phyloP scores from a whole-genome alignment of 176 grass and related monocot species.

The Hordeum vulgare region DNA sequence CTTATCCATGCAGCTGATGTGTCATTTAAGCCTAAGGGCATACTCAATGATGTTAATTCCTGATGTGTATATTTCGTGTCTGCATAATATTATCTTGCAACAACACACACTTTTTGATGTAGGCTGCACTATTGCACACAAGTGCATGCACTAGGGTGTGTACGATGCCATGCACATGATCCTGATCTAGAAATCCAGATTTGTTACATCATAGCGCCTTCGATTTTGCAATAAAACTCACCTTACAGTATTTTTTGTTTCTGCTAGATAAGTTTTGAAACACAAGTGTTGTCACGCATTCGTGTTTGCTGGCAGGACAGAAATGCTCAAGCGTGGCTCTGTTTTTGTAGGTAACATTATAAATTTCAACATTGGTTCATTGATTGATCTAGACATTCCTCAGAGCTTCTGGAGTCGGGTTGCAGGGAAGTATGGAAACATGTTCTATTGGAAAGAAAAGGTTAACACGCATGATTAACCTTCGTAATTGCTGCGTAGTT shows the following conservation, averaged over 20 bases:
- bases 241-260: not conserved
- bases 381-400: slow-evolving; percentile 84
- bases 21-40: too few species aligned
- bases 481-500: not conserved
- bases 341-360: slow-evolving; percentile 68
- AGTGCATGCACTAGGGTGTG: not conserved
- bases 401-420: slow-evolving; percentile 87
- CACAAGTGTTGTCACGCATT: not conserved
- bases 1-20: not conserved
- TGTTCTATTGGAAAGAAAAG: slow-evolving; percentile 99
- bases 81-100: not conserved
- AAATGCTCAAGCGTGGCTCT: not conserved
- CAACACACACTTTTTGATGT: not conserved
- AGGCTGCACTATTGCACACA: not conserved
- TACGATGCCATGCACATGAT: not conserved
- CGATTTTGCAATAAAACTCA: not conserved
- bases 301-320: not conserved
- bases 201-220: not conserved
- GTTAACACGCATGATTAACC: not conserved
- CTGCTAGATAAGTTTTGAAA: not conserved
- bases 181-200: not conserved
- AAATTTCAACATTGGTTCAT: slow-evolving; percentile 87
- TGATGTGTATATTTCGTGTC: not conserved
- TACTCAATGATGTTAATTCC: too few species aligned
- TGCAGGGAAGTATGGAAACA: slow-evolving; percentile 84